Conservation (phyloP, 352 stramenopile genomes). For the Phytopythium kandeliae region DNA sequence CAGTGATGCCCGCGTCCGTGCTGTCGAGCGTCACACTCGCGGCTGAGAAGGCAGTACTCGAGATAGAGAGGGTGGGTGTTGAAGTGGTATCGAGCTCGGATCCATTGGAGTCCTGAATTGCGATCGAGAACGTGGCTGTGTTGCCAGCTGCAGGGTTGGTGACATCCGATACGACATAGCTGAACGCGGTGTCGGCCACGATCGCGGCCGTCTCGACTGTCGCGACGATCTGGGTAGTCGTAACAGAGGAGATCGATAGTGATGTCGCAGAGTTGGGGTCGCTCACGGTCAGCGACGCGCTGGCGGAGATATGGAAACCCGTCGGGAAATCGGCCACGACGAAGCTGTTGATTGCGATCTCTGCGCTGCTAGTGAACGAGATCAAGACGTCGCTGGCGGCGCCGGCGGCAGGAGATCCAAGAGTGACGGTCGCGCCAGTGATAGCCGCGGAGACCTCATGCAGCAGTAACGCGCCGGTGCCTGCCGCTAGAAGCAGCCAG, state of each 20-base stretch:
- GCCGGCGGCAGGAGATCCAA: slow-evolving; percentile 18
- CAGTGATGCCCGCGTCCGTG: slow-evolving; percentile 19
- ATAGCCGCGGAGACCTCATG: slow-evolving; percentile 14
- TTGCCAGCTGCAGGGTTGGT: slow-evolving; percentile 22
- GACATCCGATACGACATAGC: slow-evolving; percentile 23
- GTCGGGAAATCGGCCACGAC: slow-evolving; percentile 26
- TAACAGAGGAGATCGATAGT: slow-evolving; percentile 15
- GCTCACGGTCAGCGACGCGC: slow-evolving; percentile 9
- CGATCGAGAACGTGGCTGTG: slow-evolving; percentile 17
- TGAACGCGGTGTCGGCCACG: slow-evolving; percentile 11
- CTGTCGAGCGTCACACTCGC: slow-evolving; percentile 18
- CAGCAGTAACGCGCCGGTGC: slow-evolving; percentile 1
- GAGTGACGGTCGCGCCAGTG: slow-evolving; percentile 15
- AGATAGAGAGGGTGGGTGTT: slow-evolving; percentile 12
- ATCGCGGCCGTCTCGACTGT: slow-evolving; percentile 17
- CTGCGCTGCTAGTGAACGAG: slow-evolving; percentile 18
- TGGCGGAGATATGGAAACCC: slow-evolving; percentile 20
- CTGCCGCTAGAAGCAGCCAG: not conserved
- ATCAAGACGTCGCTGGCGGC: slow-evolving; percentile 15
- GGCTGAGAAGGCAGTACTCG: slow-evolving; percentile 6
- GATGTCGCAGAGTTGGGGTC: slow-evolving; percentile 16
- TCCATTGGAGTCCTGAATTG: slow-evolving; percentile 14
- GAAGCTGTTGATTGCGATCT: slow-evolving; percentile 13
- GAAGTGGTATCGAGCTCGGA: slow-evolving; percentile 8
- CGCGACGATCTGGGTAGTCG: slow-evolving; percentile 14